phyloP scores from a whole-genome alignment of 2,329 filamentous ascomycete genomes.

The Venturia asperata region DNA sequence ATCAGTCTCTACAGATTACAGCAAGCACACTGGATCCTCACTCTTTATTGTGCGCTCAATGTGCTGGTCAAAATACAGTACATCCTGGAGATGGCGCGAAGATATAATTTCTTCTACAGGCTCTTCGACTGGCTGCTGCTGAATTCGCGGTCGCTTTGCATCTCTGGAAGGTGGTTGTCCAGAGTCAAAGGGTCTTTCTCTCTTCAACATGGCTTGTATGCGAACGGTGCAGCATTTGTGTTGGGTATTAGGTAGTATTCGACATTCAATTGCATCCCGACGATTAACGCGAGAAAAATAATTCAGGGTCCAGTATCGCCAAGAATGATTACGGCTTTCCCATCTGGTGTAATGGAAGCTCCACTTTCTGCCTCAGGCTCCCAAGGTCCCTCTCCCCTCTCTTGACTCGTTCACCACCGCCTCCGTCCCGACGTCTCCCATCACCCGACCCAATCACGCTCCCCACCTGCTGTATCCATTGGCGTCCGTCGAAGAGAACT shows the following conservation, averaged over 20 bases:
- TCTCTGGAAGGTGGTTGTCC: not conserved
- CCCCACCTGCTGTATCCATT: not conserved
- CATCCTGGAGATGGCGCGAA: conserved; percentile 32
- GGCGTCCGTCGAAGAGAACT: not conserved
- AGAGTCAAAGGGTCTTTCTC: conserved; percentile 5
- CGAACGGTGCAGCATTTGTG: not conserved
- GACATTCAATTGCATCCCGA: not conserved
- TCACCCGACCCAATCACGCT: not conserved
- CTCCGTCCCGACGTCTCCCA: not conserved
- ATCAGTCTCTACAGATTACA: conserved; percentile 28
- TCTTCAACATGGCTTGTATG: not conserved
- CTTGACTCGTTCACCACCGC: not conserved
- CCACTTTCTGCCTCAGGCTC: not conserved
- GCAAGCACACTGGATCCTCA: conserved; percentile 23
- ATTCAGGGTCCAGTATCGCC: not conserved
- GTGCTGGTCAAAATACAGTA: conserved; percentile 33
- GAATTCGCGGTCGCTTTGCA: conserved; percentile 4
- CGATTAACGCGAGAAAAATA: not conserved
- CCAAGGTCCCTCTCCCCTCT: too few species aligned
- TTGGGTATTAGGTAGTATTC: not conserved
- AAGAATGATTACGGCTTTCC: too few species aligned
- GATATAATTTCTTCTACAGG: conserved; percentile 26
- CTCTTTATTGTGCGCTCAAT: not conserved
- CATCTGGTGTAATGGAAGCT: not conserved
- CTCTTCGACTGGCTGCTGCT: not conserved